A percentile compares a stretch with the other conserved stretches of the same genome.
Conservation (phyloP, 208 protist species). For the Leishmania braziliensis region DNA sequence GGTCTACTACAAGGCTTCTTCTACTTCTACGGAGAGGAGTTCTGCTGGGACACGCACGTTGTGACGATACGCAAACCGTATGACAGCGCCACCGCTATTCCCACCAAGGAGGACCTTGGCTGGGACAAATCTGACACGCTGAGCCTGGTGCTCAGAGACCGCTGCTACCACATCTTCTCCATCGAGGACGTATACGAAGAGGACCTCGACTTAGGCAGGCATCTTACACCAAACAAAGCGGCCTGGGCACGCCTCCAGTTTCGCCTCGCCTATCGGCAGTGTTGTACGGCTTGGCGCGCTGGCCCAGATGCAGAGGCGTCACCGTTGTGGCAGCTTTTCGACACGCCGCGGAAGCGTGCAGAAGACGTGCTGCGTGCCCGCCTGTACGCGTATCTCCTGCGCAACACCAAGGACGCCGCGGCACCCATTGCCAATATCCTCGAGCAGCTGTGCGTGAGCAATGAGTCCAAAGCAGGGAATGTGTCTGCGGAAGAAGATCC, state of each 20-base stretch:
- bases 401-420: conserved; percentile 13
- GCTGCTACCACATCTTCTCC: conserved; percentile 65
- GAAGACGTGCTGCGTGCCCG: conserved; percentile 23
- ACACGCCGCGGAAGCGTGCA: conserved; percentile 25
- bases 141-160: conserved; percentile 36
- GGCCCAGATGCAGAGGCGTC: not conserved
- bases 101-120: conserved; percentile 32
- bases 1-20: conserved; percentile 57
- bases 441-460: not conserved
- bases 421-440: conserved; percentile 18
- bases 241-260: conserved; percentile 74
- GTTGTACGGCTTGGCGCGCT: not conserved
- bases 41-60: conserved; percentile 52
- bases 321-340: conserved; percentile 25
- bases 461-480: not conserved
- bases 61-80: conserved; percentile 37
- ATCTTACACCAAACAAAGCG: conserved; percentile 59
- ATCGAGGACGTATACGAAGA: conserved; percentile 87
- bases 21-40: conserved; percentile 51
- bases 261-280: conserved; percentile 31
- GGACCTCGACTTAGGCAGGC: conserved; percentile 70
- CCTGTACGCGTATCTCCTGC: conserved; percentile 29
- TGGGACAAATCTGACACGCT: conserved; percentile 45
- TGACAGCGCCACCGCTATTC: not conserved
- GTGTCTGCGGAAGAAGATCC: conserved; percentile 8